Evolutionary conservation across 2,329 filamentous ascomycete species (phyloP).

Genomic region (Uncinocarpus reesii): DNA sequence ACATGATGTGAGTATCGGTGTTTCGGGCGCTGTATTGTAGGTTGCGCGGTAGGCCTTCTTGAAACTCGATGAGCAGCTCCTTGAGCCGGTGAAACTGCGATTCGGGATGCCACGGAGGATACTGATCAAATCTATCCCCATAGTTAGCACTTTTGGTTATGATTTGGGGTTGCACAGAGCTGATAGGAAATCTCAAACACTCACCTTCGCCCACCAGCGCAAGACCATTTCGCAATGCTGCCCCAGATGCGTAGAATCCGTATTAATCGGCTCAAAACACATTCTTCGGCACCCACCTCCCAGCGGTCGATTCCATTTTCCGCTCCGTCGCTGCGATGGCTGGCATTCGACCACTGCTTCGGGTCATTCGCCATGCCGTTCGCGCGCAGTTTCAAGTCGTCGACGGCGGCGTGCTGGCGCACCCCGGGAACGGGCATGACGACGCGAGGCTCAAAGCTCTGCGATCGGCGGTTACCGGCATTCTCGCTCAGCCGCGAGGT

Average conservation of each 20-base stretch:
- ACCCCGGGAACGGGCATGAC: slow-evolving; percentile 32
- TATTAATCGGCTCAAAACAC: slow-evolving; percentile 46
- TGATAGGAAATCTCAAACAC: slow-evolving; percentile 4
- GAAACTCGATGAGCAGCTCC: slow-evolving; percentile 40
- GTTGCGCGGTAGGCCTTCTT: slow-evolving; percentile 43
- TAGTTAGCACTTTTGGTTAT: slow-evolving; percentile 2
- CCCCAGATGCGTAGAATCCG: slow-evolving; percentile 47
- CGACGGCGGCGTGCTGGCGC: slow-evolving; percentile 32
- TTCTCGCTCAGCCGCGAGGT: slow-evolving; percentile 42
- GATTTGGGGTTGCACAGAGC: slow-evolving; percentile 3
- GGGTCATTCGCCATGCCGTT: slow-evolving; percentile 25
- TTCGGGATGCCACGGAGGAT: slow-evolving; percentile 45
- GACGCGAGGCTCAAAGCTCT: slow-evolving; percentile 32
- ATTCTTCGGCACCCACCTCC: slow-evolving; percentile 45
- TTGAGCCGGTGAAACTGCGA: slow-evolving; percentile 42
- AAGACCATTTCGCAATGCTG: slow-evolving; percentile 47
- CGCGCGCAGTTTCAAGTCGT: slow-evolving; percentile 30
- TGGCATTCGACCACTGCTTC: slow-evolving; percentile 33
- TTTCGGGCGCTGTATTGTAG: slow-evolving; percentile 43
- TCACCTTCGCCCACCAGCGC: slow-evolving; percentile 44
- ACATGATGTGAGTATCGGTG: slow-evolving; percentile 45
- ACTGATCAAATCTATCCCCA: slow-evolving; percentile 34
- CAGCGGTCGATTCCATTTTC: slow-evolving; percentile 41
- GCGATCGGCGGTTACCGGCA: slow-evolving; percentile 23
- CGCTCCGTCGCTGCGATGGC: slow-evolving; percentile 30